Evolutionary conservation across 108 stramenopile species (phyloP).

Genomic region (Asterionellopsis glacialis): DNA sequence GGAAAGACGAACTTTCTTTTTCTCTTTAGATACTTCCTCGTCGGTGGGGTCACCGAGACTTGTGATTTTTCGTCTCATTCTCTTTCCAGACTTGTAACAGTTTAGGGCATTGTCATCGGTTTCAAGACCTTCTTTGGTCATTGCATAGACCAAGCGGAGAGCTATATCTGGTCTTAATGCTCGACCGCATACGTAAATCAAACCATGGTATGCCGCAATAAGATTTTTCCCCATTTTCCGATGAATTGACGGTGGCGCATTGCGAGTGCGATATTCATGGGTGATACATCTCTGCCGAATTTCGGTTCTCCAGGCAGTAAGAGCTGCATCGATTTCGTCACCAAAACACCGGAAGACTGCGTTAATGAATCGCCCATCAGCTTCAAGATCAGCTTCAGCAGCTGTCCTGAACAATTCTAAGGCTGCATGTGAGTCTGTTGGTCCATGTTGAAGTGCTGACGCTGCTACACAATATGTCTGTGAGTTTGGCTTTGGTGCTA

Average conservation of each 20-base stretch:
- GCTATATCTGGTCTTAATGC: conserved; percentile 71
- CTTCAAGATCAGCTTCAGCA: conserved; percentile 18
- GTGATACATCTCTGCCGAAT: conserved; percentile 47
- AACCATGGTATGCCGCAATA: conserved; percentile 76
- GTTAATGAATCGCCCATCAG: conserved; percentile 78
- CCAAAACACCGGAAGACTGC: conserved; percentile 77
- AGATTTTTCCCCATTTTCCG: conserved; percentile 36
- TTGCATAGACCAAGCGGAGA: conserved; percentile 62
- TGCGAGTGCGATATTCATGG: conserved; percentile 13
- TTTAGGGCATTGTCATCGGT: conserved; percentile 52
- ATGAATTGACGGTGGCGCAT: conserved; percentile 11
- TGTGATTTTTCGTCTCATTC: conserved; percentile 1
- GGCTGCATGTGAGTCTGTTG: neutral
- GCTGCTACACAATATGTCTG: conserved; percentile 75
- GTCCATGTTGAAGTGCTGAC: conserved; percentile 23
- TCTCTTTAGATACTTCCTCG: neutral
- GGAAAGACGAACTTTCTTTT: conserved; percentile 10
- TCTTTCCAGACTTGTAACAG: conserved; percentile 57
- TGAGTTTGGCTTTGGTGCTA: conserved; percentile 31
- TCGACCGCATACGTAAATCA: conserved; percentile 71
- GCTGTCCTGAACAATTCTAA: conserved; percentile 34
- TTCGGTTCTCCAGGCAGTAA: conserved; percentile 59
- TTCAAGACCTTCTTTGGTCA: conserved; percentile 69
- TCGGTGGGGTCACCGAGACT: neutral
- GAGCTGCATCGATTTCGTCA: conserved; percentile 55